A percentile compares a stretch with the other conserved stretches of the same genome.
phyloP scores from a whole-genome alignment of 345 rosid species.

The Lenwebbia sp. region DNA sequence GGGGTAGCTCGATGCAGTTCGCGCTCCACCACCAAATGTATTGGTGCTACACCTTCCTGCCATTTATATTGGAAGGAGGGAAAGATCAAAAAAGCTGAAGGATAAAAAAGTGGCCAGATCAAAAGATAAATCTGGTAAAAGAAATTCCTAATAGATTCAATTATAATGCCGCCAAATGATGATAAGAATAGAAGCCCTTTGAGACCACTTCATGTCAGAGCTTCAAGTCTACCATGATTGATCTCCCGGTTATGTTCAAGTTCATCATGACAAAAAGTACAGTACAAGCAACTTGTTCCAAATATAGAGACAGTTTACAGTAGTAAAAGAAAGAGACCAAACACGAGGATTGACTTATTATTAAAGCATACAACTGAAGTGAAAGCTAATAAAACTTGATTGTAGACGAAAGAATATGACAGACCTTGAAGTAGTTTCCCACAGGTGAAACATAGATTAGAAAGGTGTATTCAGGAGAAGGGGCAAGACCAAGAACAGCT shows the following conservation, averaged over 20 bases:
- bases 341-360: background rate
- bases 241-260: background rate
- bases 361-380: background rate
- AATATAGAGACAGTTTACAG: background rate
- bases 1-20: constrained; percentile 88
- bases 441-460: constrained; percentile 89
- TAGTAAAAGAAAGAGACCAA: background rate
- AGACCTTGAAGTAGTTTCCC: constrained; percentile 93
- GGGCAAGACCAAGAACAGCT: constrained; percentile 96
- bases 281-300: background rate
- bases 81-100: background rate
- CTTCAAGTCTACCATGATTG: background rate
- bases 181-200: background rate
- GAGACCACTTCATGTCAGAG: background rate
- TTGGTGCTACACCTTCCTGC: constrained; percentile 85
- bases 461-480: constrained; percentile 94
- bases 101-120: background rate
- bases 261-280: background rate
- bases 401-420: background rate
- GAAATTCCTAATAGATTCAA: background rate
- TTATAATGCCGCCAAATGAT: background rate
- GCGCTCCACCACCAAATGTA: constrained; percentile 46
- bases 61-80: constrained; percentile 1
- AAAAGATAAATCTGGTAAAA: background rate
- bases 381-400: background rate